Conservation (phyloP, 2,329 filamentous ascomycete genomes). For the Colletotrichum sp. region DNA sequence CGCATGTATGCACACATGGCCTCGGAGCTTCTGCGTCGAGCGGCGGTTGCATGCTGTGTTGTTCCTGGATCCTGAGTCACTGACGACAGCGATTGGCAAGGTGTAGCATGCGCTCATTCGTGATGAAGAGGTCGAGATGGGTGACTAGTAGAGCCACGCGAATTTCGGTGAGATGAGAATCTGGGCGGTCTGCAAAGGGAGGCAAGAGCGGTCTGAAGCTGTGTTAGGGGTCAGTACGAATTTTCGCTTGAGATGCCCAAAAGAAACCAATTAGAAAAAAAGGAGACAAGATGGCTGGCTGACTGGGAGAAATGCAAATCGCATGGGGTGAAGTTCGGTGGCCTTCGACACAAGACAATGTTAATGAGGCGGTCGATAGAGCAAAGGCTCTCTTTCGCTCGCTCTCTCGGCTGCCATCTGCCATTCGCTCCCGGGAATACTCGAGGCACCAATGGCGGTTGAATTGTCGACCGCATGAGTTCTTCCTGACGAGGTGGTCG, state of each 20-base stretch:
- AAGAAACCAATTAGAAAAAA: not conserved
- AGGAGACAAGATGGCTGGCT: slow-evolving; percentile 1
- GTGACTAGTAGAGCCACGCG: not conserved
- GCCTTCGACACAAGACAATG: slow-evolving; percentile 7
- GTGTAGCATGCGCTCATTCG: not conserved
- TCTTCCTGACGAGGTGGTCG: not conserved
- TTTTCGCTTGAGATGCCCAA: not conserved
- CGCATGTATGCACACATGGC: not conserved
- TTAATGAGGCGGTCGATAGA: not conserved
- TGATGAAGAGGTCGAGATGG: not conserved
- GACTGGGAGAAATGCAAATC: not conserved
- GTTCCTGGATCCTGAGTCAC: slow-evolving; percentile 3
- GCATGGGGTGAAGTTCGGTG: not conserved
- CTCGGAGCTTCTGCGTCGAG: not conserved
- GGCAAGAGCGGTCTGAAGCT: not conserved
- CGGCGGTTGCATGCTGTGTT: not conserved
- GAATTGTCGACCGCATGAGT: not conserved
- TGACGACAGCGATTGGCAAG: not conserved
- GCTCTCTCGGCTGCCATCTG: not conserved
- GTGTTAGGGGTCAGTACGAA: not conserved
- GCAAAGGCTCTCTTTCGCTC: not conserved
- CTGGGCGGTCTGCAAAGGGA: not conserved
- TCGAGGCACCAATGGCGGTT: not conserved
- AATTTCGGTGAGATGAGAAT: not conserved
- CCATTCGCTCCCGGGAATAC: not conserved